Percentiles rank a stretch among this genome's conserved stretches.
These are phyloP conservation scores for Biscogniauxia mediterranea DNA, from an alignment of 2,329 filamentous ascomycete species.

Conservation along the genomic window DNA sequence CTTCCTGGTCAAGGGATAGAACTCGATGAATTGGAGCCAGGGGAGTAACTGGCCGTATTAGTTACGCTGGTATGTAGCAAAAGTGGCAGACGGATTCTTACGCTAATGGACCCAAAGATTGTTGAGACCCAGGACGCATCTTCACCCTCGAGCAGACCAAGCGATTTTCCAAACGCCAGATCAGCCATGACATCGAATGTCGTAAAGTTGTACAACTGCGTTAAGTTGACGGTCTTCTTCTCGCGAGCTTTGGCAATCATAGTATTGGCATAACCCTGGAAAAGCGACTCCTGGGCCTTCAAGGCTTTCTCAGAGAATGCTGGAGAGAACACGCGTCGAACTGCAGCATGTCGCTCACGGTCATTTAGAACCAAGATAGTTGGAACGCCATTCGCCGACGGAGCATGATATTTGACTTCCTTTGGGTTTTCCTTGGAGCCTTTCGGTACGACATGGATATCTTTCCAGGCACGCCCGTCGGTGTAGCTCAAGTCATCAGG, in stretches of 20 bases:
- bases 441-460: conserved; percentile 7
- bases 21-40: conserved; percentile 23
- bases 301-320: conserved; percentile 16
- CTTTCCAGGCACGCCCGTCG: conserved; percentile 15
- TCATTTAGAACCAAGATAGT: conserved; percentile 6
- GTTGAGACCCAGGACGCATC: conserved; percentile 18
- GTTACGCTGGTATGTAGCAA: not conserved
- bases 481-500: conserved; percentile 23
- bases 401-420: conserved; percentile 7
- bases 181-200: conserved; percentile 24
- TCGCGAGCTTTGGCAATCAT: conserved; percentile 5
- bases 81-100: not conserved
- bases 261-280: conserved; percentile 5
- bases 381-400: conserved; percentile 8
- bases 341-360: conserved; percentile 6
- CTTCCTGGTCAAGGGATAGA: conserved; percentile 21
- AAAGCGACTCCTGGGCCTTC: conserved; percentile 13
- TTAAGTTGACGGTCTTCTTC: conserved; percentile 5
- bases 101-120: conserved; percentile 12
- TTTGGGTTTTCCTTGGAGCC: conserved; percentile 2
- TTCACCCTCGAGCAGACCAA: conserved; percentile 17
- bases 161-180: conserved; percentile 18
- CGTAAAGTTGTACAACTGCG: conserved; percentile 14
- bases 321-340: conserved; percentile 13
- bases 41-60: conserved; percentile 14